Evolutionary conservation across 768 basidiomycete genomes (phyloP).

Genomic region (Boletus barrowsii): DNA sequence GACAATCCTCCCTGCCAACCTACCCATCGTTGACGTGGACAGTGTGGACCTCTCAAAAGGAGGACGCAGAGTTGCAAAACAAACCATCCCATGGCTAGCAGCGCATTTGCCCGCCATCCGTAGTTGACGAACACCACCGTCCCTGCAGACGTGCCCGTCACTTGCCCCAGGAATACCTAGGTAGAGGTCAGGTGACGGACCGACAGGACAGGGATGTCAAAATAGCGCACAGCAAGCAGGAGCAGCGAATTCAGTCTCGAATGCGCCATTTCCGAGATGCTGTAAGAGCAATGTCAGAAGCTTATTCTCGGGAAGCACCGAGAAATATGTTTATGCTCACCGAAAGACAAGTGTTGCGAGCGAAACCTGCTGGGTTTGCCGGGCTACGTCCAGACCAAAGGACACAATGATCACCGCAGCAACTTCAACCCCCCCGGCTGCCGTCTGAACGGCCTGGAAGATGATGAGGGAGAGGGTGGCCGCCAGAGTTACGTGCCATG

Average conservation of each 20-base stretch:
- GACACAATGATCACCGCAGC: conserved; percentile 64
- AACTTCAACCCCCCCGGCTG: conserved; percentile 63
- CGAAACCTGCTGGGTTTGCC: conserved; percentile 67
- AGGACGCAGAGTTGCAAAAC: conserved; percentile 54
- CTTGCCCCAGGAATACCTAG: conserved; percentile 68
- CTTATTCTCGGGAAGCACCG: no score
- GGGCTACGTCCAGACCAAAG: conserved; percentile 65
- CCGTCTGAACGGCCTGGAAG: conserved; percentile 60
- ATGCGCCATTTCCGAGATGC: conserved; percentile 43
- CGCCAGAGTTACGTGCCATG: conserved; percentile 69
- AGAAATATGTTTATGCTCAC: no score
- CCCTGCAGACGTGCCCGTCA: conserved; percentile 63
- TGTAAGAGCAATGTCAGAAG: not conserved
- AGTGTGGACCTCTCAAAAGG: conserved; percentile 62
- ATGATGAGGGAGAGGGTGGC: conserved; percentile 43
- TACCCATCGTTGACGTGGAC: conserved; percentile 43
- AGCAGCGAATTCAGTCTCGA: conserved; percentile 72
- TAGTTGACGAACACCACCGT: conserved; percentile 44
- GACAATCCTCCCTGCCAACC: conserved; percentile 34
- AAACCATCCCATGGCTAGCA: conserved; percentile 55
- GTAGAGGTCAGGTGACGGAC: not conserved
- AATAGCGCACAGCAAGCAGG: conserved; percentile 52
- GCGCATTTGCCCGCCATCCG: conserved; percentile 65
- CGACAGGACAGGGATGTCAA: not conserved
- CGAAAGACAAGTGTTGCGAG: conserved; percentile 38